Percentiles rank a stretch among this genome's conserved stretches.
Conservation (phyloP, 2,329 filamentous ascomycete genomes). For the Hypoxylon sp. region DNA sequence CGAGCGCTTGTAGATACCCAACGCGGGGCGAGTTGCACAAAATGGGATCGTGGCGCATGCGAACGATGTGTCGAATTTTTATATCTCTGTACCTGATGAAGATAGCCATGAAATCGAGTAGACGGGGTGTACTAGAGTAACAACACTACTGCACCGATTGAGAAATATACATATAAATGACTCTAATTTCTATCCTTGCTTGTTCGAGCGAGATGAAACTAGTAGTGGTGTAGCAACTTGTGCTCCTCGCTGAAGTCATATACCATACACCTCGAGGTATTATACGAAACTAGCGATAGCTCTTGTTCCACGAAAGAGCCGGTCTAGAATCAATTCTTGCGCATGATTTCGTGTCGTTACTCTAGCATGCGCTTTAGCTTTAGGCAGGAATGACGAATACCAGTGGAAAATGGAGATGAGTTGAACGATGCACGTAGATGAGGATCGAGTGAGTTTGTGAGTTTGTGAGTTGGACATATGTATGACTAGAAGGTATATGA, state of each 20-base stretch:
- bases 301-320: conserved; percentile 15
- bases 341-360: conserved; percentile 19
- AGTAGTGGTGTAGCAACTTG: conserved; percentile 5
- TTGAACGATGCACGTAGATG: too few relatives aligned
- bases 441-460: too few relatives aligned
- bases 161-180: too few relatives aligned
- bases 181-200: too few relatives aligned
- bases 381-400: not conserved
- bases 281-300: too few relatives aligned
- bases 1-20: conserved; percentile 36
- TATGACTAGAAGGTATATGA: too few relatives aligned
- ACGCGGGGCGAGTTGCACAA: conserved; percentile 31
- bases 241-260: conserved; percentile 23
- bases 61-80: conserved; percentile 20
- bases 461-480: too few relatives aligned
- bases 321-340: conserved; percentile 13
- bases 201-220: not conserved
- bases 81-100: conserved; percentile 16
- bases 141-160: too few relatives aligned
- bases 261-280: too few relatives aligned
- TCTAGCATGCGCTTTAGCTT: too few relatives aligned
- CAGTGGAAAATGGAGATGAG: not conserved
- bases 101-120: conserved; percentile 3
- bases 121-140: not conserved
- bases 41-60: conserved; percentile 18